phyloP scores from a whole-genome alignment of 192 early-diverging fungal genomes.

The Rhizoclosmatium globosum region DNA sequence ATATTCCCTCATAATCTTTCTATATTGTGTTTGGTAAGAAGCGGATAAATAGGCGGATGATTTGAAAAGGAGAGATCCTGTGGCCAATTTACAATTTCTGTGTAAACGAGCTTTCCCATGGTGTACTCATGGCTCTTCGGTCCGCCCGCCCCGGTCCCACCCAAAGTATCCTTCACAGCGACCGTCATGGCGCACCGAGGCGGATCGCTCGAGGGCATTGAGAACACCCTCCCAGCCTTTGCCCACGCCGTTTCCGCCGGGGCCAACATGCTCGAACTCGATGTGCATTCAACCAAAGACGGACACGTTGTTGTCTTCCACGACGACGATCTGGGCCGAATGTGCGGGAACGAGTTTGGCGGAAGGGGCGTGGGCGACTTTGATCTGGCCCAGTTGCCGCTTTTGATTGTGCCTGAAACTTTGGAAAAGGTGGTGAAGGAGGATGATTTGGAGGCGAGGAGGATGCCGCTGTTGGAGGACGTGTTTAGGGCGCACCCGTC shows the following conservation, averaged over 20 bases:
- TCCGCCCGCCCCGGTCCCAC: too few species aligned
- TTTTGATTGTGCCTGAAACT: constrained; percentile 40
- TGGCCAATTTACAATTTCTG: too few species aligned
- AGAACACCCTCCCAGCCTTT: constrained; percentile 58
- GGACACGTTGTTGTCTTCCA: constrained; percentile 57
- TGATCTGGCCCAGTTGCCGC: constrained; percentile 48
- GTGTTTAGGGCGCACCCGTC: constrained; percentile 50
- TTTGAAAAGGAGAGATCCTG: too few species aligned
- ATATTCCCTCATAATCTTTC: too few species aligned
- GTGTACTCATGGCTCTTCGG: too few species aligned
- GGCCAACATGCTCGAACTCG: constrained; percentile 50
- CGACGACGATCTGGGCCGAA: constrained; percentile 41
- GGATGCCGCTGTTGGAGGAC: constrained; percentile 50
- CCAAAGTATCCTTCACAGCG: neutral
- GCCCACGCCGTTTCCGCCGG: constrained; percentile 45
- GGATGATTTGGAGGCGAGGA: constrained; percentile 41
- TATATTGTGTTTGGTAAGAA: too few species aligned
- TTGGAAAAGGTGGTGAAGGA: constrained; percentile 20
- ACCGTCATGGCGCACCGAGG: constrained; percentile 55
- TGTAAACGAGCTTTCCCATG: too few species aligned
- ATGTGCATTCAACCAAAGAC: constrained; percentile 54
- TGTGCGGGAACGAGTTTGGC: constrained; percentile 42
- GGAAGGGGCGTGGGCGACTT: constrained; percentile 44
- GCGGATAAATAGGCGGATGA: too few species aligned
- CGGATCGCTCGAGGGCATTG: constrained; percentile 54